A percentile compares a stretch with the other conserved stretches of the same genome.
These are phyloP conservation scores for Tuber indicum DNA, from an alignment of 495 filamentous ascomycete species.

Conservation along the genomic window DNA sequence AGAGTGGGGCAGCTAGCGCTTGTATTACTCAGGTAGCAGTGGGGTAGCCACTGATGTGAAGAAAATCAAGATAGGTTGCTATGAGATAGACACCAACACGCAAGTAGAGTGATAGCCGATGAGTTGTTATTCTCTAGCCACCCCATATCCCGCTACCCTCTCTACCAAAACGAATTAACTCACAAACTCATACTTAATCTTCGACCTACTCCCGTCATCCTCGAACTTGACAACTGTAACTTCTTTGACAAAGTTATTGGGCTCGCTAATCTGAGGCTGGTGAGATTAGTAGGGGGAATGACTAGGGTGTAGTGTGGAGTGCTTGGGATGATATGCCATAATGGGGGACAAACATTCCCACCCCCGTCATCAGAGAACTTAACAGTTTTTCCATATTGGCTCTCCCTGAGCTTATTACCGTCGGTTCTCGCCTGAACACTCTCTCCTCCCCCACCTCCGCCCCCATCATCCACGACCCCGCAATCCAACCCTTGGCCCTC, in stretches of 20 bases:
- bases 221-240: background rate
- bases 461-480: background rate
- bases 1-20: background rate
- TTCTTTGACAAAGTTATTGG: background rate
- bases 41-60: background rate
- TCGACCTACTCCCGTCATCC: background rate
- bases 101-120: background rate
- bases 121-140: background rate
- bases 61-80: background rate
- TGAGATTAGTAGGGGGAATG: background rate
- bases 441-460: background rate
- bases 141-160: too few species aligned
- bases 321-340: background rate
- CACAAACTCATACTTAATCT: background rate
- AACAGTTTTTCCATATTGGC: background rate
- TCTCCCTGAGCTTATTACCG: background rate
- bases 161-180: background rate
- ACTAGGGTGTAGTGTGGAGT: background rate
- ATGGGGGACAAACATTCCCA: background rate
- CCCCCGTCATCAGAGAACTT: background rate
- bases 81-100: background rate
- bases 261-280: background rate
- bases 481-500: background rate
- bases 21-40: background rate
- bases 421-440: background rate